Conservation (phyloP, 1,284 basidiomycete genomes). For the Leccinum griseonigrum region DNA sequence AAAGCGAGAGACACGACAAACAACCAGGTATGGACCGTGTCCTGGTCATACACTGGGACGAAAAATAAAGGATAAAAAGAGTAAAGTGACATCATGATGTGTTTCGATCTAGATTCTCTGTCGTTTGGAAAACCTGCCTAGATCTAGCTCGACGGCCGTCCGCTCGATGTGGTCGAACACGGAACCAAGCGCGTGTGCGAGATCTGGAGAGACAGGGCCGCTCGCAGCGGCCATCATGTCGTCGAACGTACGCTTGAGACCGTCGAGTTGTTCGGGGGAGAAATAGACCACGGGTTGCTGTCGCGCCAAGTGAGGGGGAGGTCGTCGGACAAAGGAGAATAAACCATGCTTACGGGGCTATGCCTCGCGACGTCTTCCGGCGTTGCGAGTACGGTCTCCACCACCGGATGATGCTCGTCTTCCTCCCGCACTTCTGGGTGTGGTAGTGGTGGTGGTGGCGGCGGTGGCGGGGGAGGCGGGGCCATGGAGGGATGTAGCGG, state of each 20-base stretch:
- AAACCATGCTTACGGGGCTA: conserved; percentile 16
- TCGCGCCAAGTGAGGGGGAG: neutral
- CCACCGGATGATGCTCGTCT: conserved; percentile 11
- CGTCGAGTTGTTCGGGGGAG: conserved; percentile 30
- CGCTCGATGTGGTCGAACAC: conserved; percentile 35
- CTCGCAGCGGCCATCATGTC: conserved; percentile 31
- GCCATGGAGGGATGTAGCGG: conserved; percentile 10
- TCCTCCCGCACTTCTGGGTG: conserved; percentile 14
- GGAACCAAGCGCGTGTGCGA: conserved; percentile 32
- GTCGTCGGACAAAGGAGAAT: neutral
- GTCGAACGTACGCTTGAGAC: conserved; percentile 32
- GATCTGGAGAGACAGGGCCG: conserved; percentile 30
- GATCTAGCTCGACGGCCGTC: conserved; percentile 26
- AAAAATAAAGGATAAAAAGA: neutral
- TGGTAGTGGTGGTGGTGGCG: neutral
- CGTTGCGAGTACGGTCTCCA: conserved; percentile 14
- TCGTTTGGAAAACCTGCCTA: conserved; percentile 26
- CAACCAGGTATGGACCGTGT: neutral
- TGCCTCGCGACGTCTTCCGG: conserved; percentile 15
- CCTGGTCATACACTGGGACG: neutral
- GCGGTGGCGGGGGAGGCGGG: conserved; percentile 2
- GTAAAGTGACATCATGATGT: neutral
- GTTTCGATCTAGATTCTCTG: conserved; percentile 22
- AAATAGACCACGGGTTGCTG: conserved; percentile 31
- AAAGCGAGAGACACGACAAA: neutral